Evolutionary conservation across 768 basidiomycete species (phyloP).

Genomic region (Tulasnella sp.): DNA sequence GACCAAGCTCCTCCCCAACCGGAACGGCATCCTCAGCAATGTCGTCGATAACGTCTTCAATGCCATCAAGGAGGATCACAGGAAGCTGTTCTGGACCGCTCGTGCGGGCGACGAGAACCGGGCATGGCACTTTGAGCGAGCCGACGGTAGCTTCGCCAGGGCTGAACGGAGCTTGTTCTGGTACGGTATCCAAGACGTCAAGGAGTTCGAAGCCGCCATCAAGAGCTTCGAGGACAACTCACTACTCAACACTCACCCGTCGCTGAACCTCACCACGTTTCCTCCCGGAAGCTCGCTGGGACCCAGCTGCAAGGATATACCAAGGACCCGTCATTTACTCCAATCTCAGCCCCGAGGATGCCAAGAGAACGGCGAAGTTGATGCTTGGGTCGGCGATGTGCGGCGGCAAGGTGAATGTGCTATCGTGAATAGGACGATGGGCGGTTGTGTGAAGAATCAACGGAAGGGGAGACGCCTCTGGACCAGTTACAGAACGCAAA

Average conservation of each 20-base stretch:
- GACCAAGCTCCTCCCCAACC: slow-evolving; percentile 86
- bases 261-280: slow-evolving; percentile 68
- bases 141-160: slow-evolving; percentile 94
- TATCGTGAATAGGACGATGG: too few species aligned
- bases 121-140: slow-evolving; percentile 97
- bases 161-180: slow-evolving; percentile 93
- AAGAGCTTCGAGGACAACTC: slow-evolving; percentile 58
- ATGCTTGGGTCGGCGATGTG: slow-evolving; percentile 62
- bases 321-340: slow-evolving; percentile 68
- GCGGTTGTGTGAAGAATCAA: too few species aligned
- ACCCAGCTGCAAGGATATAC: slow-evolving; percentile 70
- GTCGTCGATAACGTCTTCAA: slow-evolving; percentile 96
- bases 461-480: too few species aligned
- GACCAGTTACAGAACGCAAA: too few species aligned
- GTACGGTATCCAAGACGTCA: slow-evolving; percentile 89
- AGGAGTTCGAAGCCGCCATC: slow-evolving; percentile 83
- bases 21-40: slow-evolving; percentile 83
- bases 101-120: slow-evolving; percentile 94
- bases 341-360: slow-evolving; percentile 69
- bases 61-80: slow-evolving; percentile 89
- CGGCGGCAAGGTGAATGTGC: too few species aligned
- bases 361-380: slow-evolving; percentile 82
- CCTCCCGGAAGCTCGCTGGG: slow-evolving; percentile 89
- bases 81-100: slow-evolving; percentile 94
- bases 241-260: slow-evolving; percentile 72